Evolutionary conservation across 129 eudicot genomes (phyloP).

Genomic region (Ambrosia artemisiifolia): DNA sequence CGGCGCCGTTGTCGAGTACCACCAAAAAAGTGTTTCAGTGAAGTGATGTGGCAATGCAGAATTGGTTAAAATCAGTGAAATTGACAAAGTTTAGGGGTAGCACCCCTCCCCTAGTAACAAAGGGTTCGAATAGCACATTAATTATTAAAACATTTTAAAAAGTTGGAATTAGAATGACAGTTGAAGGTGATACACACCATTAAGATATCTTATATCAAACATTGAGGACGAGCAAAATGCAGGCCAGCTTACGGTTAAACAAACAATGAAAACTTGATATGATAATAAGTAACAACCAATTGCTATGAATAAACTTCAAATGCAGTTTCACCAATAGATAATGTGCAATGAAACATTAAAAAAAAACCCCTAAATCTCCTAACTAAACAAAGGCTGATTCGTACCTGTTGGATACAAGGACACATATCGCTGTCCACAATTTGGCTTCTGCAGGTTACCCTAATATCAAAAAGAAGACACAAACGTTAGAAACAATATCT

Average conservation of each 20-base stretch:
- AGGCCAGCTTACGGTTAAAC: no score
- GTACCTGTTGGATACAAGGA: slow-evolving; percentile 46
- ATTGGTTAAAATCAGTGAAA: no score
- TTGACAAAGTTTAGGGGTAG: no score
- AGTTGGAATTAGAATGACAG: neutral
- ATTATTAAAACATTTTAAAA: neutral
- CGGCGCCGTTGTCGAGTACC: slow-evolving; percentile 97
- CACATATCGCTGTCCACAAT: slow-evolving; percentile 34
- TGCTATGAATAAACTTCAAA: neutral
- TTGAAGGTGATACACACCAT: neutral
- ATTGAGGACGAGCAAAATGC: no score
- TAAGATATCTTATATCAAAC: no score
- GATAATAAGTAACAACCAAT: neutral
- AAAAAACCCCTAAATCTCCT: slow-evolving; percentile 6
- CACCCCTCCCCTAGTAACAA: no score
- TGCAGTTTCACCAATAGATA: neutral
- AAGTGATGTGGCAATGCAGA: no score
- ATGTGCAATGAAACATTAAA: slow-evolving; percentile 1
- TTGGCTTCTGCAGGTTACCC: slow-evolving; percentile 49
- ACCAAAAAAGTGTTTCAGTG: slow-evolving; percentile 40
- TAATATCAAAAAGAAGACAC: slow-evolving; percentile 10
- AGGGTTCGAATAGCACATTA: neutral
- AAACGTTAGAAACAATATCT: neutral
- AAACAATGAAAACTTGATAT: neutral
- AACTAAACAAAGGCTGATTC: neutral